phyloP scores from a whole-genome alignment of 2,329 filamentous ascomycete genomes.

The Trichoderma citrinoviride region DNA sequence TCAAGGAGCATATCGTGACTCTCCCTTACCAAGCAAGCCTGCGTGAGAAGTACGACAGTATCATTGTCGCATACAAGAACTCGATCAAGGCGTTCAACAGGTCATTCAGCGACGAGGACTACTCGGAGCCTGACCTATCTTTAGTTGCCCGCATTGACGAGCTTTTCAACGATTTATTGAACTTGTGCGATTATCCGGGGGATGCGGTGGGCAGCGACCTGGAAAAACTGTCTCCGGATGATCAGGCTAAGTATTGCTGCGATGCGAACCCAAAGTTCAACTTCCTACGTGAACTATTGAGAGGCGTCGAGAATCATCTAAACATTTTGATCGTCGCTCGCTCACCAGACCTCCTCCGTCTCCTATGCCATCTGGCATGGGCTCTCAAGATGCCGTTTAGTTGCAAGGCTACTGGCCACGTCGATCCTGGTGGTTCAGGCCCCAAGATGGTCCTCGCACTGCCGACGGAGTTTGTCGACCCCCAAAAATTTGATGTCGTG shows the following conservation, averaged over 20 bases:
- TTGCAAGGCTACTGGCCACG: conserved; percentile 34
- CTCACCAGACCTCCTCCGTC: conserved; percentile 48
- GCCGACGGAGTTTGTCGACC: conserved; percentile 39
- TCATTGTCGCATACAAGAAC: conserved; percentile 44
- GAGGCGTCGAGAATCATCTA: conserved; percentile 43
- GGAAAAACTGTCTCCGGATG: conserved; percentile 38
- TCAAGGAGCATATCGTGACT: conserved; percentile 50
- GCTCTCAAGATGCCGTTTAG: conserved; percentile 38
- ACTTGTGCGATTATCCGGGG: conserved; percentile 57
- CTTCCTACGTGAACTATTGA: conserved; percentile 56
- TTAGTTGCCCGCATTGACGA: conserved; percentile 48
- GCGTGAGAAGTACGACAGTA: conserved; percentile 52
- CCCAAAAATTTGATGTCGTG: conserved; percentile 47
- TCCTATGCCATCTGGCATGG: conserved; percentile 51
- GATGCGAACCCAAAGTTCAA: conserved; percentile 59
- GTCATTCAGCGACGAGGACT: conserved; percentile 42
- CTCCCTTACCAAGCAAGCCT: conserved; percentile 55
- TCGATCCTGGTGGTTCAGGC: conserved; percentile 34
- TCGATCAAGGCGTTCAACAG: conserved; percentile 47
- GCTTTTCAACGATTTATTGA: conserved; percentile 50
- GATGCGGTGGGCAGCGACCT: conserved; percentile 47
- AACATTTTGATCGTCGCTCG: conserved; percentile 55
- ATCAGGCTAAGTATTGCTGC: conserved; percentile 52
- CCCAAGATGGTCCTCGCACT: conserved; percentile 44
- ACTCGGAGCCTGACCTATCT: conserved; percentile 38